A percentile compares a stretch with the other conserved stretches of the same genome.
Evolutionary conservation across 108 stramenopile genomes (phyloP).

Genomic region (Skeletonema potamos): DNA sequence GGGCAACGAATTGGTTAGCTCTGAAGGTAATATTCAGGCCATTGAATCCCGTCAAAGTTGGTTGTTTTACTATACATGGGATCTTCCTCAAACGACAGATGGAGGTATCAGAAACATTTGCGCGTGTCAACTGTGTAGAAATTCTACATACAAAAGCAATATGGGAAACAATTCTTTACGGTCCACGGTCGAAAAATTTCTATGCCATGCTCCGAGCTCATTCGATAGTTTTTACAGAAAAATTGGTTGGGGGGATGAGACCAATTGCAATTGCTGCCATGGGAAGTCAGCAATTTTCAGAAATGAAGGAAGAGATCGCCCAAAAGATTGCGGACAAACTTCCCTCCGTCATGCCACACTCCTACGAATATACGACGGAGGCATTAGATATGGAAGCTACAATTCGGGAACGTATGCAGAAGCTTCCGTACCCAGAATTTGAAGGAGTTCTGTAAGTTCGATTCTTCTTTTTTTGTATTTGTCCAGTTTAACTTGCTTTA

Average conservation of each 20-base stretch:
- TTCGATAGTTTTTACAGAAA: constrained; percentile 76
- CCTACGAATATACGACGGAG: constrained; percentile 86
- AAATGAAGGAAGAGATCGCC: constrained; percentile 91
- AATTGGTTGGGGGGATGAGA: constrained; percentile 77
- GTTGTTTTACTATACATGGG: constrained; percentile 75
- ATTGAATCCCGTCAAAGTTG: constrained; percentile 68
- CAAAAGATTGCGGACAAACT: constrained; percentile 74
- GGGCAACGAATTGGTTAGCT: constrained; percentile 88
- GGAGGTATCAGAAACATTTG: constrained; percentile 85
- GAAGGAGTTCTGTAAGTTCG: constrained; percentile 64
- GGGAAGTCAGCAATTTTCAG: constrained; percentile 74
- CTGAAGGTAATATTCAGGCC: constrained; percentile 86
- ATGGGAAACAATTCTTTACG: constrained; percentile 68
- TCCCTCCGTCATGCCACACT: constrained; percentile 73
- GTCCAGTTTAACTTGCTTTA: too few relatives aligned
- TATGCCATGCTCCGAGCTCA: constrained; percentile 84
- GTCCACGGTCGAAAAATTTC: constrained; percentile 77
- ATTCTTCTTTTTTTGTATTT: not conserved
- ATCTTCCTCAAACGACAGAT: constrained; percentile 86
- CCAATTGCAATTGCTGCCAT: constrained; percentile 82
- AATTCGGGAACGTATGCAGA: constrained; percentile 69
- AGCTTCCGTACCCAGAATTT: constrained; percentile 78
- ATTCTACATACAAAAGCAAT: constrained; percentile 68
- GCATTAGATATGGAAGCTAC: constrained; percentile 90
- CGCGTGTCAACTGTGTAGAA: constrained; percentile 63